phyloP scores from a whole-genome alignment of 352 stramenopile genomes.

The Aphanomyces astaci region DNA sequence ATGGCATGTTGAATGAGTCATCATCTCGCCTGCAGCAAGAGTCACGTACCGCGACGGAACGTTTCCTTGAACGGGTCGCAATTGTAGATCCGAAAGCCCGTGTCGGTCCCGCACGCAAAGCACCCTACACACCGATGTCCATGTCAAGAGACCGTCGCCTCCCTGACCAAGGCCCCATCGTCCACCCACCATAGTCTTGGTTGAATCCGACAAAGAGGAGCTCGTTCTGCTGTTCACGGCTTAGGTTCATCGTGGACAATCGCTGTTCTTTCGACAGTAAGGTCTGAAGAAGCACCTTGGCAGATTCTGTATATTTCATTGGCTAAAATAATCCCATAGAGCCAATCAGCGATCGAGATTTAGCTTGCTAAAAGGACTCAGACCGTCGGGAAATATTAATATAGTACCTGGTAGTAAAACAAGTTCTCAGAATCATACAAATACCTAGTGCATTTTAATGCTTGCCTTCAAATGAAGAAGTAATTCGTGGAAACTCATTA shows the following conservation, averaged over 20 bases:
- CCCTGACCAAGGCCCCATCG: not conserved
- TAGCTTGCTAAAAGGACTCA: not conserved
- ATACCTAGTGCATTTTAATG: too few species aligned
- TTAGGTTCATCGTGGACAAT: constrained; percentile 67
- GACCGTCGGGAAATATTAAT: too few species aligned
- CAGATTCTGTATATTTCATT: not conserved
- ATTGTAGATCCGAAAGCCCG: constrained; percentile 99
- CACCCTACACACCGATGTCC: constrained; percentile 48
- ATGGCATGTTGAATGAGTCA: not conserved
- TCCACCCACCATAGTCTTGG: constrained; percentile 79
- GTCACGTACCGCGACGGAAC: constrained; percentile 86
- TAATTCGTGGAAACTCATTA: too few species aligned
- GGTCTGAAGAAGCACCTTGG: constrained; percentile 3
- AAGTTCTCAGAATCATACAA: too few species aligned
- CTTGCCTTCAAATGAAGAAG: too few species aligned
- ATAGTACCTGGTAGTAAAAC: too few species aligned
- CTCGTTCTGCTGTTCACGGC: constrained; percentile 85
- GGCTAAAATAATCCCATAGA: constrained; percentile 2
- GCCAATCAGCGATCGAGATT: not conserved
- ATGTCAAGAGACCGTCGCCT: constrained; percentile 11
- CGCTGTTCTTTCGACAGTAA: constrained; percentile 18
- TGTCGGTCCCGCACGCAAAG: constrained; percentile 92
- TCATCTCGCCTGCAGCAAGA: not conserved
- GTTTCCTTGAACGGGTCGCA: constrained; percentile 96
- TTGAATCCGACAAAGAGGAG: constrained; percentile 94